These are phyloP conservation scores for Cryptosporidium parvum DNA, from an alignment of 169 alveolate genomes.

Conservation along the genomic window DNA sequence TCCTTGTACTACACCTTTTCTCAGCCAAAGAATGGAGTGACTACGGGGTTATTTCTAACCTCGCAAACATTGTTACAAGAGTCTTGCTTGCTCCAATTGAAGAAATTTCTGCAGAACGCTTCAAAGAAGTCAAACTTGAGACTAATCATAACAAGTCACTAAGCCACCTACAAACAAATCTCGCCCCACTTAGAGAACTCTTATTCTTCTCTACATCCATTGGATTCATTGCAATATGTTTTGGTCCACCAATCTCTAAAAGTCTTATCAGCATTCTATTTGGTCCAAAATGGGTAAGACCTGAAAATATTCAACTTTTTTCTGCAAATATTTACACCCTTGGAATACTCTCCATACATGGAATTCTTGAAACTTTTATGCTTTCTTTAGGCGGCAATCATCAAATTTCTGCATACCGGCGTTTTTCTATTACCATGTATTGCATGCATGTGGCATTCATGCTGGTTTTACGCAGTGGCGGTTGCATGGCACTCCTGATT, in stretches of 20 bases:
- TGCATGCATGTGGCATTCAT: conserved; percentile 25
- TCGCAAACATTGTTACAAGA: conserved; percentile 54
- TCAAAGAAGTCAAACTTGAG: conserved; percentile 13
- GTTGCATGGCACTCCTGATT: conserved; percentile 4
- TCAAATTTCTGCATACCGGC: conserved; percentile 25
- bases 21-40: conserved; percentile 60
- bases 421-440: neutral
- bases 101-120: conserved; percentile 43
- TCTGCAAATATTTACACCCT: conserved; percentile 15
- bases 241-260: conserved; percentile 44
- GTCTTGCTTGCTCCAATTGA: conserved; percentile 63
- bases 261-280: conserved; percentile 10
- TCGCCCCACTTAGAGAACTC: conserved; percentile 55
- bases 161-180: neutral
- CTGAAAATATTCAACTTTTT: conserved; percentile 13
- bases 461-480: neutral
- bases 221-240: conserved; percentile 32
- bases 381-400: conserved; percentile 6
- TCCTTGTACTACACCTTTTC: conserved; percentile 27
- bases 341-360: conserved; percentile 33
- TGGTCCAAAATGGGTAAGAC: conserved; percentile 40
- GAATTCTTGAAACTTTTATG: conserved; percentile 53
- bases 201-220: conserved; percentile 20
- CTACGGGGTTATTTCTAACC: conserved; percentile 52
- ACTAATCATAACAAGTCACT: neutral